phyloP scores from a whole-genome alignment of 768 basidiomycete species.

The Chalciporus piperatus region DNA sequence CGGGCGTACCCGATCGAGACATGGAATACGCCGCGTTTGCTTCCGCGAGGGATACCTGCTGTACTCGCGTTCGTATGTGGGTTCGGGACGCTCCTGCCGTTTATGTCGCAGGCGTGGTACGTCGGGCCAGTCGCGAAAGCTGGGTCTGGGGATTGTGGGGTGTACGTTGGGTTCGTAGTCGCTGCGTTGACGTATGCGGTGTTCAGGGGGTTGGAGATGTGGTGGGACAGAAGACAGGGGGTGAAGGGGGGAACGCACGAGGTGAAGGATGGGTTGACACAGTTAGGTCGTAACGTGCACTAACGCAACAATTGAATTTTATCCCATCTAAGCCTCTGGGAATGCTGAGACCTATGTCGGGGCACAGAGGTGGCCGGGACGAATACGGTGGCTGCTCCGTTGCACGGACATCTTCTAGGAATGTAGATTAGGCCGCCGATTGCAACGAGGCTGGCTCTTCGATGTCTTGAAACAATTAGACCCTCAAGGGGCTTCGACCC shows the following conservation, averaged over 20 bases:
- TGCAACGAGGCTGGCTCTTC: too few species aligned
- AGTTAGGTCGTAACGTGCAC: background rate
- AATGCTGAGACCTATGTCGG: too few species aligned
- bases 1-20: slow-evolving; percentile 33
- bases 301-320: too few species aligned
- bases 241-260: background rate
- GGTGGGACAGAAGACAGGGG: slow-evolving; percentile 3
- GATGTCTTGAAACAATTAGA: too few species aligned
- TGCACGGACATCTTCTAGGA: too few species aligned
- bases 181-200: slow-evolving; percentile 31
- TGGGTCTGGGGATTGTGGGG: slow-evolving; percentile 48
- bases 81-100: slow-evolving; percentile 40
- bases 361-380: too few species aligned
- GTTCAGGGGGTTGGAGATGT: slow-evolving; percentile 29
- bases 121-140: slow-evolving; percentile 44
- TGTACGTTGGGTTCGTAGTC: slow-evolving; percentile 39
- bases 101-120: slow-evolving; percentile 55
- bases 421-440: too few species aligned
- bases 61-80: slow-evolving; percentile 39
- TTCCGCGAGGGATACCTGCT: slow-evolving; percentile 44
- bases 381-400: too few species aligned
- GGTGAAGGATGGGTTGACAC: slow-evolving; percentile 3
- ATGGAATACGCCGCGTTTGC: slow-evolving; percentile 35
- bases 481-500: too few species aligned
- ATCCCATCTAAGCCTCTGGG: too few species aligned